These are phyloP conservation scores for Scleroderma citrinum DNA, from an alignment of 768 basidiomycete species.

Conservation along the genomic window DNA sequence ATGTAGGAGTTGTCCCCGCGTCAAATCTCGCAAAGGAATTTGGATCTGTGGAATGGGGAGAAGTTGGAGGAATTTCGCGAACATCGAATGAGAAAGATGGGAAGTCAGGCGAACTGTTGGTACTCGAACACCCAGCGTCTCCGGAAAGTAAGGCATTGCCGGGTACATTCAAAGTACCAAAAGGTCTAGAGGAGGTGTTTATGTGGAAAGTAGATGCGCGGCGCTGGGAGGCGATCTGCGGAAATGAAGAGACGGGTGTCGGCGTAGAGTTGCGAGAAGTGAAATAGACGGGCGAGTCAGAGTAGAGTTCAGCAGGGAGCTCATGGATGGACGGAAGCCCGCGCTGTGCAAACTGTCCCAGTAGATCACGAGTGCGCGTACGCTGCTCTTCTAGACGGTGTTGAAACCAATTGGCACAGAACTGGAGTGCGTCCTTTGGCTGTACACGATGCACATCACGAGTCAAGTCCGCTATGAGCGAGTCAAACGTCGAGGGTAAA, in stretches of 20 bases:
- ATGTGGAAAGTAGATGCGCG: slow-evolving; percentile 49
- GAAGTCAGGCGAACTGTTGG: slow-evolving; percentile 35
- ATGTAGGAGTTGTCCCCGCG: slow-evolving; percentile 37
- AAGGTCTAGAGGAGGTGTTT: slow-evolving; percentile 58
- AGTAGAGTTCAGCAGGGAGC: slow-evolving; percentile 53
- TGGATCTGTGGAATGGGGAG: slow-evolving; percentile 45
- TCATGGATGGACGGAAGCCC: slow-evolving; percentile 43
- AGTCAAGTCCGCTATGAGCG: slow-evolving; percentile 77
- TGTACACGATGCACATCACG: slow-evolving; percentile 82
- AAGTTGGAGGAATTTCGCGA: slow-evolving; percentile 56
- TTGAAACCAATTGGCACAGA: slow-evolving; percentile 94
- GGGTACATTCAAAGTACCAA: slow-evolving; percentile 74
- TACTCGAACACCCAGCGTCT: slow-evolving; percentile 28
- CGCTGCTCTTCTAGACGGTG: slow-evolving; percentile 81
- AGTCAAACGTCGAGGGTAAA: slow-evolving; percentile 65
- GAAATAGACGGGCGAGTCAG: slow-evolving; percentile 43
- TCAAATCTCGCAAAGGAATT: slow-evolving; percentile 51
- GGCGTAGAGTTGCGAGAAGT: slow-evolving; percentile 28
- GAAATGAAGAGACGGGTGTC: slow-evolving; percentile 50
- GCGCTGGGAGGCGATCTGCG: slow-evolving; percentile 40
- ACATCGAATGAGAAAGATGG: slow-evolving; percentile 51
- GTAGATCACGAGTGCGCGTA: slow-evolving; percentile 60
- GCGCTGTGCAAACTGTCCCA: slow-evolving; percentile 39
- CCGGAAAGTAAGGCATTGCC: slow-evolving; percentile 70
- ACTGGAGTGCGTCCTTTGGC: slow-evolving; percentile 88